Base-by-base conservation (phyloP, 495 filamentous ascomycete genomes). In the Massariosphaeria phaeospora region DNA sequence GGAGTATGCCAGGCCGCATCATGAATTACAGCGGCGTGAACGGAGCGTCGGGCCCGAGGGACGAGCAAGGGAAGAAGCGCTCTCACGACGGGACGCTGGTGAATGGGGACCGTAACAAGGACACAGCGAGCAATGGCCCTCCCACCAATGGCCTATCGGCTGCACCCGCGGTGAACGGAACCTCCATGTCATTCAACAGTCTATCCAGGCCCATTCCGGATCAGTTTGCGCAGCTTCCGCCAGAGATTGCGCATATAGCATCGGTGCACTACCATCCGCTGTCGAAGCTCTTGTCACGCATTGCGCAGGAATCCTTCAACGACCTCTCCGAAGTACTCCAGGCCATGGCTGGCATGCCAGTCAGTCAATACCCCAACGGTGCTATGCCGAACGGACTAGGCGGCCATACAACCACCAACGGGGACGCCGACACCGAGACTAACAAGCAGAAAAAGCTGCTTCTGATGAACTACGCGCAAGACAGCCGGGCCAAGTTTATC, bases 261-360 rank as follows among this genome's bases (percentile, higher is more conserved):
- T 71, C 83, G 49, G 61, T 60, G 23, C 81, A 82, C 24, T 94
- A 86, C 57, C 73, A 87, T 23, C 82, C 85, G 3, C 73, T 95
- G 24, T 76, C 78, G 13, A 75, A 74, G 31, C 71, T 98, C 20
- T 74, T 96, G 39, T 76, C 77, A 45, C 80, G 93, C 49, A 77
- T 91, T 11, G 84, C 84, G 25, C 88, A 96, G 66, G 83, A 87
- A 68, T 87, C 85, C 36, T 90, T 85, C 69, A 85, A 84, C 52
- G 80, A 83, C 48, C 75, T 97, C 7, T 75, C 74, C 13, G 84
- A 89, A 12, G 70, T 84, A 42, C 79, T 97, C n/a, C 66, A 75
- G 25, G 18, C 3, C 23, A 11, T 45, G 18, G 24, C 42, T 18
- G 75, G 80, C 29, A 70, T 96, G 64, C 78, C 86, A 13, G 80